Evolutionary conservation across 2,329 filamentous ascomycete species (phyloP).

Genomic region (Pestalotiopsis sp.): DNA sequence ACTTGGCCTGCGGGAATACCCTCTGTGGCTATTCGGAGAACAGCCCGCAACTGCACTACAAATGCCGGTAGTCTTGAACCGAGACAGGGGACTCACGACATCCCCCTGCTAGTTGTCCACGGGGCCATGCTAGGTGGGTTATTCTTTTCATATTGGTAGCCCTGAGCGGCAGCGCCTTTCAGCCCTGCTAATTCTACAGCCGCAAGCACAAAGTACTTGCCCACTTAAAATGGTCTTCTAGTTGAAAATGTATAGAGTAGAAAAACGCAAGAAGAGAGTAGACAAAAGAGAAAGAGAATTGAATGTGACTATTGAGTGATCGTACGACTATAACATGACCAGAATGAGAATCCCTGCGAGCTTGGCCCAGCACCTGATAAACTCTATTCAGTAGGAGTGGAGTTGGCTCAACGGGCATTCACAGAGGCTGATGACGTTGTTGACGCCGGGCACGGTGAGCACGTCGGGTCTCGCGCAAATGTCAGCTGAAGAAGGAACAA

Average conservation of each 20-base stretch:
- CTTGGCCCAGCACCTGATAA: no score
- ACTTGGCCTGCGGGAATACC: background rate
- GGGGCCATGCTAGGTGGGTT: background rate
- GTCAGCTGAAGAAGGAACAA: background rate
- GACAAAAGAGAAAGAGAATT: no score
- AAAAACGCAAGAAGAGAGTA: no score
- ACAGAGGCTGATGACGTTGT: background rate
- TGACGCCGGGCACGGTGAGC: no score
- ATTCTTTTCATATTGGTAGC: background rate
- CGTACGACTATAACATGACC: no score
- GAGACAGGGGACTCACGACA: background rate
- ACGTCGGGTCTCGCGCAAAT: background rate
- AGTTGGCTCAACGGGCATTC: background rate
- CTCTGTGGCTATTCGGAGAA: background rate
- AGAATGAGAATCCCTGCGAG: no score
- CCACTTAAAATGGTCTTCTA: no score
- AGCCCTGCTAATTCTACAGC: background rate
- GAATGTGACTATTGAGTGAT: no score
- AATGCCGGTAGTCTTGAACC: background rate
- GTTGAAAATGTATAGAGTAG: no score
- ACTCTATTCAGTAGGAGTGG: background rate
- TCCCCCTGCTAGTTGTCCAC: background rate
- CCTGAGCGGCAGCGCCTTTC: background rate
- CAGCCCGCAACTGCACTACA: background rate
- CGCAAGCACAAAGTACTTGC: background rate